Conservation (phyloP, 2,329 filamentous ascomycete species). For the Bipolaris sorokiniana region DNA sequence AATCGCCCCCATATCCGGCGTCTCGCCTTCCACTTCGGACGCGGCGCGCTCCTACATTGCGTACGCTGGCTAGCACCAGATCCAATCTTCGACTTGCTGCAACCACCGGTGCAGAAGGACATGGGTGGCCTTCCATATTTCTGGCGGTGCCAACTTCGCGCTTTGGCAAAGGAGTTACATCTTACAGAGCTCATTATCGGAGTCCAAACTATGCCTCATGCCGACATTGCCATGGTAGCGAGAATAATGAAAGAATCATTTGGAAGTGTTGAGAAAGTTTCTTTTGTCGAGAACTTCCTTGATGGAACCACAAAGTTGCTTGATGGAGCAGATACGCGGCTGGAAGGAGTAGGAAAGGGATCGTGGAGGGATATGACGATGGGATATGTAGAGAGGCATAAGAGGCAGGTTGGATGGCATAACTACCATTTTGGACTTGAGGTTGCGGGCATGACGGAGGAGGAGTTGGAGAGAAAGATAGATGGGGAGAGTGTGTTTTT, state of each 20-base stretch:
- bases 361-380: conserved; percentile 28
- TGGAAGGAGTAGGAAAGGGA: conserved; percentile 6
- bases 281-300: conserved; percentile 17
- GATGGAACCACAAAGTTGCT: conserved; percentile 7
- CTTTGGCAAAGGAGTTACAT: conserved; percentile 33
- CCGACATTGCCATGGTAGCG: conserved; percentile 33
- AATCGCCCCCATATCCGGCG: conserved; percentile 30
- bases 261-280: conserved; percentile 23
- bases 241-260: conserved; percentile 27
- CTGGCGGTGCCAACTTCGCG: conserved; percentile 43
- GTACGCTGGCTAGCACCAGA: conserved; percentile 42
- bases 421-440: conserved; percentile 21
- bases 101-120: conserved; percentile 28
- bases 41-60: conserved; percentile 33
- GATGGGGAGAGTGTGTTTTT: conserved; percentile 24
- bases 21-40: conserved; percentile 30
- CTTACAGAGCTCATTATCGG: conserved; percentile 34
- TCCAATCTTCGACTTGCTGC: conserved; percentile 34
- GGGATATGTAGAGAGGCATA: conserved; percentile 21
- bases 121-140: conserved; percentile 33
- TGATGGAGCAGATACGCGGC: conserved; percentile 3
- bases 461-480: conserved; percentile 23
- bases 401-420: conserved; percentile 8
- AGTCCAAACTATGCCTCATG: conserved; percentile 21
- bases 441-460: conserved; percentile 8